Conservation (phyloP, 1,284 basidiomycete genomes). For the Omphalotus olearius region DNA sequence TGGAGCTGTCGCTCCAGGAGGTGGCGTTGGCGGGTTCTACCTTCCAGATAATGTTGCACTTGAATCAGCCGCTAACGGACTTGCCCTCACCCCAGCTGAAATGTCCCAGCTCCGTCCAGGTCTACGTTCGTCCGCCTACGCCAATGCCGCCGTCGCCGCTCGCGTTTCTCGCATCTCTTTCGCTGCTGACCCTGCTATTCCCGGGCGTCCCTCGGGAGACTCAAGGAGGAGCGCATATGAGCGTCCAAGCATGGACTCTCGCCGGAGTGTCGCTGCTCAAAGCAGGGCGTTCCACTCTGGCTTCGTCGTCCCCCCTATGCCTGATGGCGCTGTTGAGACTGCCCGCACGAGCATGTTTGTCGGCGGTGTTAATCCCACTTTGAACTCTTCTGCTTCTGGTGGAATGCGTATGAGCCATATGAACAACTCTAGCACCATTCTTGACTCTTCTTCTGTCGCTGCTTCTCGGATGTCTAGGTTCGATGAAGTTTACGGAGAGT, state of each 20-base stretch:
- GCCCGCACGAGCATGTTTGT: slow-evolving; percentile 4
- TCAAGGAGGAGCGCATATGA: slow-evolving; percentile 40
- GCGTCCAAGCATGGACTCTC: slow-evolving; percentile 3
- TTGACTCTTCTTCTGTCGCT: background rate
- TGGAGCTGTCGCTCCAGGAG: slow-evolving; percentile 26
- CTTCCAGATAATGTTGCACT: slow-evolving; percentile 16
- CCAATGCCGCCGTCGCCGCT: slow-evolving; percentile 28
- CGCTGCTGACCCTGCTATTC: slow-evolving; percentile 41
- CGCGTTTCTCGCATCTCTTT: slow-evolving; percentile 45
- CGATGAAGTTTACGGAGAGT: slow-evolving; percentile 11
- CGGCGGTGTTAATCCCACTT: background rate
- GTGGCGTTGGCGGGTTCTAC: slow-evolving; percentile 21
- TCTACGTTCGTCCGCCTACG: slow-evolving; percentile 32
- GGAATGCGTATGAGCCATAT: background rate
- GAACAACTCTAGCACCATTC: slow-evolving; percentile 7
- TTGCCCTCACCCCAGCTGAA: slow-evolving; percentile 21
- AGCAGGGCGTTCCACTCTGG: slow-evolving; percentile 53
- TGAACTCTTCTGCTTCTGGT: background rate
- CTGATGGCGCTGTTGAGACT: slow-evolving; percentile 8
- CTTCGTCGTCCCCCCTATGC: slow-evolving; percentile 29
- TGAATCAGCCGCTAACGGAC: too few relatives aligned
- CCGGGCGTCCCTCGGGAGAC: slow-evolving; percentile 52
- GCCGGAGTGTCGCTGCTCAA: slow-evolving; percentile 6
- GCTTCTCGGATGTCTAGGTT: slow-evolving; percentile 8
- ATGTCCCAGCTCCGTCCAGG: slow-evolving; percentile 52